These are phyloP conservation scores for Schwanniomyces yamadae DNA, from an alignment of 805 yeast species.

Conservation along the genomic window DNA sequence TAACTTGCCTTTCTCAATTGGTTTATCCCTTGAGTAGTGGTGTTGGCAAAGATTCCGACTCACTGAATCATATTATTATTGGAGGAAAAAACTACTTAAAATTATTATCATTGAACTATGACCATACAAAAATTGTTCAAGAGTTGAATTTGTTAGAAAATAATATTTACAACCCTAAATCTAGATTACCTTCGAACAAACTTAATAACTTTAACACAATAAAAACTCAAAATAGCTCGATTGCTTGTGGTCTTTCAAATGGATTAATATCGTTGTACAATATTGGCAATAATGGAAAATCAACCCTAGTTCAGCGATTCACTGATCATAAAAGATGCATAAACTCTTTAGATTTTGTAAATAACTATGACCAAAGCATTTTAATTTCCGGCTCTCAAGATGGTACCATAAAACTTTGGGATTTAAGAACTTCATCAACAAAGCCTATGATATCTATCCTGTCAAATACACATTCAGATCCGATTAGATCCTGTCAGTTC, in stretches of 20 bases:
- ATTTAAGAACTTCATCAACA: conserved; percentile 47
- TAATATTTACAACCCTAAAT: conserved; percentile 11
- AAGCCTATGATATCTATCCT: conserved; percentile 50
- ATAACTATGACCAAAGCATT: conserved; percentile 13
- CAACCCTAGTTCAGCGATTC: conserved; percentile 26
- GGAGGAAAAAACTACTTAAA: conserved; percentile 44
- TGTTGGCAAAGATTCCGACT: conserved; percentile 8
- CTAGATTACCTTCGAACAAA: conserved; percentile 18
- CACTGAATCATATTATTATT: conserved; percentile 33
- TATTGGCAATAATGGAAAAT: conserved; percentile 31
- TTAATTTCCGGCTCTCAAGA: conserved; percentile 69
- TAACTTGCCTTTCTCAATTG: conserved; percentile 23
- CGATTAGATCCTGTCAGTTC: conserved; percentile 57
- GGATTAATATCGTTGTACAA: conserved; percentile 35
- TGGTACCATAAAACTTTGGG: conserved; percentile 78
- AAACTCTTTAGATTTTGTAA: conserved; percentile 38
- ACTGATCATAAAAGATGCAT: conserved; percentile 42
- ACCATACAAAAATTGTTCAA: conserved; percentile 30
- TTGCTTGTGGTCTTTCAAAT: conserved; percentile 42
- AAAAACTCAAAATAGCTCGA: conserved; percentile 28
- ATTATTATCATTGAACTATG: conserved; percentile 29
- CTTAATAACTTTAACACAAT: conserved; percentile 40
- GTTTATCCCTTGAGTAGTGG: conserved; percentile 11
- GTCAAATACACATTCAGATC: conserved; percentile 63
- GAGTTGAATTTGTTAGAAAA: conserved; percentile 35